A percentile compares a stretch with the other conserved stretches of the same genome.
Conservation (phyloP, 352 stramenopile genomes). For the Stramenopiles sp. region DNA sequence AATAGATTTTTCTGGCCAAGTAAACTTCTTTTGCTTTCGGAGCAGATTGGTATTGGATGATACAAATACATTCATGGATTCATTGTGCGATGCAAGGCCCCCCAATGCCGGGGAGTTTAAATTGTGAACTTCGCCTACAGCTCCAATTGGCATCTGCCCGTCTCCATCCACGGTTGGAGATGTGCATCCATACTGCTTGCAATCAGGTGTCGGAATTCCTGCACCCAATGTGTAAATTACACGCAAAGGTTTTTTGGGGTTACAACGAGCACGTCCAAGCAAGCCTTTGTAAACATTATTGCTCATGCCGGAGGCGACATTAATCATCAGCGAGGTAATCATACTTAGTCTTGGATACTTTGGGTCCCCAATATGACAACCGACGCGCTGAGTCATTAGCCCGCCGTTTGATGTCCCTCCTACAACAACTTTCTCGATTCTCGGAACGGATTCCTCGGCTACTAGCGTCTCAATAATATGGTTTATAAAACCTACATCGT, state of each 20-base stretch:
- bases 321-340: background rate
- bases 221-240: background rate
- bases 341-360: background rate
- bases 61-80: background rate
- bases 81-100: background rate
- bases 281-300: constrained; percentile 1
- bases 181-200: background rate
- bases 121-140: background rate
- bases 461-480: constrained; percentile 1
- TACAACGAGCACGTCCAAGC: background rate
- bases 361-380: background rate
- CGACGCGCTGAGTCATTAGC: background rate
- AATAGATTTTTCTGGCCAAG: background rate
- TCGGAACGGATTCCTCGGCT: background rate
- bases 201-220: background rate
- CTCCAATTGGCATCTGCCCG: background rate
- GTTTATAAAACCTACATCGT: constrained; percentile 2
- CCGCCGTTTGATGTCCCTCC: background rate
- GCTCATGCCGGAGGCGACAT: background rate
- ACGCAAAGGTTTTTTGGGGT: background rate
- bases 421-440: background rate
- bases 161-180: background rate
- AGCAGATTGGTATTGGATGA: background rate
- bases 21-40: background rate
- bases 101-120: background rate